A percentile compares a stretch with the other conserved stretches of the same genome.
Evolutionary conservation across 2,329 filamentous ascomycete species (phyloP).

Genomic region (Microdochium nivale): DNA sequence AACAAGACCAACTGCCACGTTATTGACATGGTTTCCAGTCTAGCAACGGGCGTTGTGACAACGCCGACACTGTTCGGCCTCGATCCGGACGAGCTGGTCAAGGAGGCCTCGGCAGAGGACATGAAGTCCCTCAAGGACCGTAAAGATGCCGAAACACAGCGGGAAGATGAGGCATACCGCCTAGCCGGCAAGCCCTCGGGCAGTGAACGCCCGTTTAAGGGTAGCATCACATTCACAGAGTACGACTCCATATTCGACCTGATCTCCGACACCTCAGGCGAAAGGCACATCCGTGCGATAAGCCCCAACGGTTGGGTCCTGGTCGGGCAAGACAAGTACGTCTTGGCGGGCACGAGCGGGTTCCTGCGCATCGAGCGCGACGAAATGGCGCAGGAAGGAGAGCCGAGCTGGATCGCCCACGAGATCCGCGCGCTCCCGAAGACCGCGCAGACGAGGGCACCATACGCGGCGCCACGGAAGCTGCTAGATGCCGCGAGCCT

Average conservation of each 20-base stretch:
- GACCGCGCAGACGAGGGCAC: slow-evolving; percentile 35
- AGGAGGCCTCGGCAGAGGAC: slow-evolving; percentile 53
- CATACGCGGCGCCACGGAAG: slow-evolving; percentile 60
- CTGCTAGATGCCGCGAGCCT: slow-evolving; percentile 61
- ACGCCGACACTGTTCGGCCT: slow-evolving; percentile 90
- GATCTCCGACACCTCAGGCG: slow-evolving; percentile 70
- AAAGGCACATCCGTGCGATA: slow-evolving; percentile 67
- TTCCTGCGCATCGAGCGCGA: slow-evolving; percentile 44
- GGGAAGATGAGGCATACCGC: slow-evolving; percentile 10
- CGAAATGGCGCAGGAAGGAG: slow-evolving; percentile 15
- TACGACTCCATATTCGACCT: slow-evolving; percentile 91
- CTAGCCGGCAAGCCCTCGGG: neutral
- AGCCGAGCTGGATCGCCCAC: slow-evolving; percentile 30
- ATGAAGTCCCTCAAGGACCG: slow-evolving; percentile 46
- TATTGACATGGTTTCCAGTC: slow-evolving; percentile 87
- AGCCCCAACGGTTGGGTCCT: slow-evolving; percentile 79
- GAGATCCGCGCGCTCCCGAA: slow-evolving; percentile 39
- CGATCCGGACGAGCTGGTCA: slow-evolving; percentile 70
- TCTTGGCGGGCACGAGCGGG: slow-evolving; percentile 58
- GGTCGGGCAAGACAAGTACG: slow-evolving; percentile 59
- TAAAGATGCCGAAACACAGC: slow-evolving; percentile 34
- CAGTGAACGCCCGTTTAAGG: slow-evolving; percentile 8
- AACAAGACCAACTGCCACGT: slow-evolving; percentile 86
- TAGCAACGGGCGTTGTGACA: slow-evolving; percentile 78
- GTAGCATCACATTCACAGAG: slow-evolving; percentile 70